Base-by-base conservation (phyloP, 1,284 basidiomycete species). In the Entoloma clypeatum region DNA sequence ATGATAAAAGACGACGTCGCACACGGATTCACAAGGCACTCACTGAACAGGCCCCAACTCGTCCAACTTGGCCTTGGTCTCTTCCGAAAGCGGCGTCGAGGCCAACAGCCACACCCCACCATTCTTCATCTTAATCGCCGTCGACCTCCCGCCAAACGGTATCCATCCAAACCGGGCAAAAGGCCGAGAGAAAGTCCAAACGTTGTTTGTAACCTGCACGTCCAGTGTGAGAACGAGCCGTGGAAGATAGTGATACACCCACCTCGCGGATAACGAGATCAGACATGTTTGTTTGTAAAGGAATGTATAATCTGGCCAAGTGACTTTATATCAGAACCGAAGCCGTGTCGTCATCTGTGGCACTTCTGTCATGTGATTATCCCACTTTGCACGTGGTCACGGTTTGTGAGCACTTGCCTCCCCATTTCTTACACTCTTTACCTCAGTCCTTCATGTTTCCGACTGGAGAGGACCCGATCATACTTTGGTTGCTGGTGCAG, bases 41-140 rank as follows among this genome's bases (percentile, higher is more conserved):
- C 48, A 85, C 77, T 83, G 83, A 21, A 95, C 89, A 24, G 81
- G 74, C 0, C 92, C 91, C 4, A 96, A 67, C 36, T 80, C 72
- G 38, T 82, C 73, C 19, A 95, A 61, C 45, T 79, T 86, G 2
- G 68, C 55, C 58, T 82, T 85, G 1, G 89, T 94, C 25, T 81
- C 81, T 4, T 73, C 64, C 34, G 82, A 79, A 39, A 92, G 65
- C 0, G 89, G 86, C 3, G 90, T 90, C 2, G 89, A 93, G 1
- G 90, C 92, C 18, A 95, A 71, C 1, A 96, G 70, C 80, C 91
- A 94, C 17, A 96, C 79, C 3, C 77, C 81, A 13, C 83, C 81
- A 41, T 76, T 72, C 34, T 65, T 65, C 42, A 96, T 67, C 62
- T 75, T 81, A 57, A 96, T 72, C 1, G 92, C 92, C 0, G 89